Evolutionary conservation across 1,284 basidiomycete genomes (phyloP), one percentile per base, ranked within the genome.

Genomic region (Cryptococcus jaspeensis): DNA sequence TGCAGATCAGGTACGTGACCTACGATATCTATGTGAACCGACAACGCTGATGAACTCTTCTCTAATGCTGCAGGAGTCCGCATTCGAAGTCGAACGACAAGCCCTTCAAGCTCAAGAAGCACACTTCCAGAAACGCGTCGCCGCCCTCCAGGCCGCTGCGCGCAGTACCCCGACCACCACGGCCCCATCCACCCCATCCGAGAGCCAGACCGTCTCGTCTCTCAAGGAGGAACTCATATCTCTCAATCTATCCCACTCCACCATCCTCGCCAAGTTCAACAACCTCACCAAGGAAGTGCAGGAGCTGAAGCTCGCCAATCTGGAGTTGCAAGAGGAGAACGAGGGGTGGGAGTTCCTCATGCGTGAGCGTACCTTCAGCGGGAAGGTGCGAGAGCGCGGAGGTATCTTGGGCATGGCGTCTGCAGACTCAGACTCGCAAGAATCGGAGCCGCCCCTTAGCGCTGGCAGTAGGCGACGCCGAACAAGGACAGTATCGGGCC

Each of bases 331-430:
- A 73, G 92, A 96, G 72, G 92, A 96, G 69, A 96, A 95, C 74
- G 92, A 95, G 77, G 89, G 89, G 48, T 97, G 92, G 79, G 92
- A 94, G 82, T 90, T 92, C 60, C 81, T 97, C 44, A 79, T 96
- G 28, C 82, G 90, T 58, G 92, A 96, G 78, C 86, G 84, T 78
- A 96, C 93, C 0, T 79, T 97, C 41, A 92, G 82, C 61, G 92
- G 92, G 2, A 85, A 90, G 64, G 88, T 91, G 67, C 81, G 65
- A 83, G 85, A 54, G 12, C 85, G 84, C 40, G 83, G 80, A 36
- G 80, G 41, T 20, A 46, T 51, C 40, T 35, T 44, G 52, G 36
- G 32, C 35, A 52, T 45, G 41, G 9, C 9, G 28, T 32, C 28
- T 32, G 9, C 46, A 38, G 53, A 54, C 3, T 38, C 36, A 4